phyloP scores from a whole-genome alignment of 495 filamentous ascomycete species.

The Trichocladium uniseriatum region DNA sequence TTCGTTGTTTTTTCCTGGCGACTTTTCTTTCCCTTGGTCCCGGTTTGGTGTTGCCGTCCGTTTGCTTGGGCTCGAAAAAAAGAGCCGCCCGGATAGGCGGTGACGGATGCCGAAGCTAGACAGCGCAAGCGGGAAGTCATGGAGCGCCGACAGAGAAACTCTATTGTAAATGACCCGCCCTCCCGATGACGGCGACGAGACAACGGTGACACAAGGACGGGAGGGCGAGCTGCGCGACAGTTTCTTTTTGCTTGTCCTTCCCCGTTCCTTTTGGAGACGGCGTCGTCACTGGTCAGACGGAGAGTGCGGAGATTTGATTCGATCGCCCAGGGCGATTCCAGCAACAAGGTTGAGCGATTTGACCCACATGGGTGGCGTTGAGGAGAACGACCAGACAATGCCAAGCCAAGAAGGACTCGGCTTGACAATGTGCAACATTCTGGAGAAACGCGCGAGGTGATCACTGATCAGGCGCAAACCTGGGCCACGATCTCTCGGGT shows the following conservation, averaged over 20 bases:
- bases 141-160: too few relatives aligned
- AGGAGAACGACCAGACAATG: background rate
- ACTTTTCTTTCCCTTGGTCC: background rate
- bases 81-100: constrained; percentile 3
- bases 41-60: background rate
- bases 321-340: background rate
- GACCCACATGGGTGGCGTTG: background rate
- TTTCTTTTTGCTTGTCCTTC: background rate
- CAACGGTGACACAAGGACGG: background rate
- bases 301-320: constrained; percentile 1
- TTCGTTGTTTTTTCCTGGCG: background rate
- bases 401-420: constrained; percentile 1
- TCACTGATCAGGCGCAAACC: background rate
- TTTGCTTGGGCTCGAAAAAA: background rate
- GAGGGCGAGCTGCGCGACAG: background rate
- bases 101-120: constrained; percentile 6
- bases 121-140: background rate
- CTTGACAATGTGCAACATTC: background rate
- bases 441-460: background rate
- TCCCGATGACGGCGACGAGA: too few relatives aligned
- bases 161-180: too few relatives aligned
- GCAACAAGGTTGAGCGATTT: too few relatives aligned
- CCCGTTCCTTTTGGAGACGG: background rate
- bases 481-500: too few relatives aligned
- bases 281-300: background rate